Evolutionary conservation across 2,329 filamentous ascomycete genomes (phyloP).

Genomic region (Emergomyces pasteurianus): DNA sequence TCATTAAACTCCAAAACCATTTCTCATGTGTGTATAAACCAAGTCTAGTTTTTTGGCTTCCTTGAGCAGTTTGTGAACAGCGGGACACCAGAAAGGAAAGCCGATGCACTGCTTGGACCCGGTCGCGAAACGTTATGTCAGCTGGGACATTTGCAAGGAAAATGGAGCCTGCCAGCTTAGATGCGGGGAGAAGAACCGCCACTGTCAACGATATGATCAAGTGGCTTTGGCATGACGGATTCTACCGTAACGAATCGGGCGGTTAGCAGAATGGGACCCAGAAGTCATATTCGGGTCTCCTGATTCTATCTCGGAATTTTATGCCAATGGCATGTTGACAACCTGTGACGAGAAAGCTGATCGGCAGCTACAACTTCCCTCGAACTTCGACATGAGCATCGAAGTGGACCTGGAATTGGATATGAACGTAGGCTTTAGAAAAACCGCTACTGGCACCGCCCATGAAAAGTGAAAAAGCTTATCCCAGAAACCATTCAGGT

Average conservation of each 20-base stretch:
- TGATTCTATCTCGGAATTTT: background rate
- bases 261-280: slow-evolving; percentile 3
- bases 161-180: background rate
- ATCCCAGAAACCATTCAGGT: slow-evolving; percentile 6
- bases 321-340: background rate
- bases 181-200: background rate
- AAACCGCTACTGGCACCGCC: background rate
- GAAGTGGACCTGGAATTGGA: background rate
- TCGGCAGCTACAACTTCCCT: background rate
- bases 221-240: slow-evolving; percentile 9
- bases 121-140: background rate
- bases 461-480: slow-evolving; percentile 3
- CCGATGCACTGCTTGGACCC: background rate
- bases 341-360: no score
- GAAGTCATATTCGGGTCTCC: background rate
- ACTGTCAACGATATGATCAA: slow-evolving; percentile 10
- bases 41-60: background rate
- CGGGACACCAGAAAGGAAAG: background rate
- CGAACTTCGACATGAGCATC: background rate
- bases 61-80: background rate
- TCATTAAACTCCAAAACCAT: background rate
- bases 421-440: background rate
- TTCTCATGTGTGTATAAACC: background rate
- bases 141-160: background rate
- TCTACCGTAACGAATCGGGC: slow-evolving; percentile 8